These are phyloP conservation scores for Lotmaria passim DNA, from an alignment of 208 protist species.

Conservation along the genomic window DNA sequence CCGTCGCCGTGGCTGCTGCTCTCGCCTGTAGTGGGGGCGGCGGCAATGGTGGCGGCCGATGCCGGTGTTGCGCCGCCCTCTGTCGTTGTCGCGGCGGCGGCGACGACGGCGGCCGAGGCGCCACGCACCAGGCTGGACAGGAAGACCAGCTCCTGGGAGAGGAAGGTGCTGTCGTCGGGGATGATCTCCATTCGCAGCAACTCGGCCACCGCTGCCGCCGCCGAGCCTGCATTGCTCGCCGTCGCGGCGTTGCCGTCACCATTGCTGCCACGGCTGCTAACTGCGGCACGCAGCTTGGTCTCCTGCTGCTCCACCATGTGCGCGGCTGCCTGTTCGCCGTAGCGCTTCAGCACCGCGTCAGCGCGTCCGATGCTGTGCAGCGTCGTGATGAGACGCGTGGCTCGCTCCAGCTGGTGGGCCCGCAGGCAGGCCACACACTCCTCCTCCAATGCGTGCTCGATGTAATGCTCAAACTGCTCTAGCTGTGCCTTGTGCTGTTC, in stretches of 20 bases:
- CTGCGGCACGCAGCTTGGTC: constrained; percentile 25
- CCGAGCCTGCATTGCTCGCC: too few relatives aligned
- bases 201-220: constrained; percentile 27
- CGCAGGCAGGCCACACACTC: constrained; percentile 59
- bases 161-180: constrained; percentile 24
- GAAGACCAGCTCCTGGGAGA: constrained; percentile 30
- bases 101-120: background rate
- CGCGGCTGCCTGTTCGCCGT: constrained; percentile 42
- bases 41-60: background rate
- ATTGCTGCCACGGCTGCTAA: background rate
- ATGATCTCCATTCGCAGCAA: constrained; percentile 29
- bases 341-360: constrained; percentile 60
- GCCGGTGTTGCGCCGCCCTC: background rate
- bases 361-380: constrained; percentile 70
- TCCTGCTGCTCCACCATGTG: constrained; percentile 34
- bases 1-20: too few relatives aligned
- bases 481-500: constrained; percentile 57
- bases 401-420: constrained; percentile 47
- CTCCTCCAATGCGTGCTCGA: constrained; percentile 63
- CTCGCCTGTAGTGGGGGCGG: background rate
- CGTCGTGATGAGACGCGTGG: constrained; percentile 53
- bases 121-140: constrained; percentile 20
- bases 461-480: constrained; percentile 58
- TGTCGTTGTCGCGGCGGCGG: background rate
- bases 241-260: background rate